Evolutionary conservation across 108 stramenopile genomes (phyloP), one percentile per base, ranked within the genome.

Genomic region (Thalassiosira profunda): DNA sequence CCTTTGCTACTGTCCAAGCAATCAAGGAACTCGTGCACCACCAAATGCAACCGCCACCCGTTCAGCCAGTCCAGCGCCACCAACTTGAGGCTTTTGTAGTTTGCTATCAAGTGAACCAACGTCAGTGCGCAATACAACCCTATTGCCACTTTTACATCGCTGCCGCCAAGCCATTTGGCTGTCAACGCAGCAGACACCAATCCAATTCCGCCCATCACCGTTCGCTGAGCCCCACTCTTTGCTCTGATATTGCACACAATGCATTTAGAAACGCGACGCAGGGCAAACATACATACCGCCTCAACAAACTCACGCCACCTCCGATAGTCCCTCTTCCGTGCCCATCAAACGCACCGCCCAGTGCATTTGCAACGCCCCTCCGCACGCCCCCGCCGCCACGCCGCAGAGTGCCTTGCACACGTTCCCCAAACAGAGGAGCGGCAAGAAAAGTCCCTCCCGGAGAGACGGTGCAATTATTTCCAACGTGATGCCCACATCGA

Each of bases 321-420:
- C 74, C 11, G 74, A 67, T 45, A 76, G 67, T 2, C 74, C 74
- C 23, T 76, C 74, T 31, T 76, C 66, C 0, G 74, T 65, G 83
- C 90, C 23, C 79, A 85, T 40, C 77, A 88, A 29, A 69, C 41
- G 52, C 23, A 52, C 69, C 1, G 92, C 84, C 92, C 92, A 94
- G 61, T 90, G 74, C 42, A 94, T 62, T 57, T 91, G 88, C 57
- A 94, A 79, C 30, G 84, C 78, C 46, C 89, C 92, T 34, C 88
- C 86, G 51, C 76, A 77, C 5, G 92, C 87, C 11, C 92, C 92
- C 1, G 92, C 92, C 14, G 92, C 92, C 0, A 94, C 92, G 7
- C 92, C 92, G 79, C 92, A 94, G 9, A 91, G 63, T 1, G 92
- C 87, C 54, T 94, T 91, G 75, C 83, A 94, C 51, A 89, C 80